Percentiles rank a stretch among this genome's conserved stretches.
These are phyloP conservation scores for Blastomyces gilchristii DNA, from an alignment of 2,329 filamentous ascomycete species.

Conservation along the genomic window DNA sequence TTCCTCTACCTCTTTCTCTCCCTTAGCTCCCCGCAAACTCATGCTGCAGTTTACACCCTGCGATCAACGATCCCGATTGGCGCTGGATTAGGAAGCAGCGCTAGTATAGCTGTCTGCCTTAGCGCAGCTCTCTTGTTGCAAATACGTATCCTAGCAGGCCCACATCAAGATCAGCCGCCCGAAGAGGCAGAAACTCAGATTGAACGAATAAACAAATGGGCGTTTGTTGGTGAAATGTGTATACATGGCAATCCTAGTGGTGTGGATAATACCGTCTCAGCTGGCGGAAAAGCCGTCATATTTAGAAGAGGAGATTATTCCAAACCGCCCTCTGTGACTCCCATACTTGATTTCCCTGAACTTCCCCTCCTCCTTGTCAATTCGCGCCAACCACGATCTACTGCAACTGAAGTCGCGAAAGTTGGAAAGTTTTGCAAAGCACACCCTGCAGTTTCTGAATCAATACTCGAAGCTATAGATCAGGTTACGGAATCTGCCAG, in stretches of 20 bases:
- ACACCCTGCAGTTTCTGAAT: constrained; percentile 67
- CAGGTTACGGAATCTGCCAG: constrained; percentile 47
- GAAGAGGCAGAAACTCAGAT: constrained; percentile 84
- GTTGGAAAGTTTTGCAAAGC: constrained; percentile 60
- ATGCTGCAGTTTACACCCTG: constrained; percentile 68
- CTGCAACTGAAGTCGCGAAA: constrained; percentile 74
- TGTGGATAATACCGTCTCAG: constrained; percentile 91
- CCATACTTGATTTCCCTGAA: constrained; percentile 82
- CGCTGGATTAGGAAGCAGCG: constrained; percentile 77
- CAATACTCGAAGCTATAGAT: constrained; percentile 78
- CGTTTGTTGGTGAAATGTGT: constrained; percentile 92
- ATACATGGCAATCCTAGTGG: constrained; percentile 96
- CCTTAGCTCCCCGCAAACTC: constrained; percentile 61
- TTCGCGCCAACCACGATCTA: constrained; percentile 79
- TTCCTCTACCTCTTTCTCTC: constrained; percentile 83
- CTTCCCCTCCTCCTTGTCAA: constrained; percentile 83
- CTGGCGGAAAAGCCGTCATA: constrained; percentile 86
- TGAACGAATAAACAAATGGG: constrained; percentile 94
- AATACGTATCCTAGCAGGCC: constrained; percentile 75
- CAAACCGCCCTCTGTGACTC: constrained; percentile 63
- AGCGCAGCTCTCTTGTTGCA: constrained; percentile 69
- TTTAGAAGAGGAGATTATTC: constrained; percentile 72
- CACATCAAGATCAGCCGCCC: constrained; percentile 79
- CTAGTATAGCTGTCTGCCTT: constrained; percentile 73
- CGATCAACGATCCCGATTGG: constrained; percentile 81